Conservation (phyloP, 1,284 basidiomycete genomes). For the Veloboletus limbatus region DNA sequence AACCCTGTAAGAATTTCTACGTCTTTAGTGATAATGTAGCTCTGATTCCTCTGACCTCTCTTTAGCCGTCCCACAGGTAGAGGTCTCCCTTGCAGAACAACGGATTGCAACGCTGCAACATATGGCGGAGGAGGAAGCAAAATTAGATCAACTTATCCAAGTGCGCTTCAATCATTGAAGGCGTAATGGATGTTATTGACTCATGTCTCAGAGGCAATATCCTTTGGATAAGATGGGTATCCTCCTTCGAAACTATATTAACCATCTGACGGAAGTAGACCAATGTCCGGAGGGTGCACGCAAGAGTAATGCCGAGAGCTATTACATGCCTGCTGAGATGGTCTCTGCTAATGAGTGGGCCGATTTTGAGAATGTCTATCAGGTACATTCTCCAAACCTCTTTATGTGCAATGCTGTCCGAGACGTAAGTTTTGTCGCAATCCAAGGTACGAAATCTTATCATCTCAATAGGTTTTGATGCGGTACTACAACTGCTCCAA, state of each 20-base stretch:
- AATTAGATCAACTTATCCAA: slow-evolving; percentile 10
- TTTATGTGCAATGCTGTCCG: slow-evolving; percentile 79
- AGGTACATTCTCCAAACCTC: slow-evolving; percentile 85
- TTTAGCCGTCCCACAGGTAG: slow-evolving; percentile 66
- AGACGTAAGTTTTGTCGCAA: slow-evolving; percentile 49
- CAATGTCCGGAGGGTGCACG: slow-evolving; percentile 35
- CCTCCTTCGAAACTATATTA: slow-evolving; percentile 61
- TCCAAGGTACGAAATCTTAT: slow-evolving; percentile 6
- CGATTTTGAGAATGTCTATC: slow-evolving; percentile 88
- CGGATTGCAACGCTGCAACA: slow-evolving; percentile 53
- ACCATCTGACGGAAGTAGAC: slow-evolving; percentile 50
- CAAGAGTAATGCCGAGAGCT: slow-evolving; percentile 39
- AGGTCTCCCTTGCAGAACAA: slow-evolving; percentile 59
- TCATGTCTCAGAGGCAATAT: slow-evolving; percentile 26
- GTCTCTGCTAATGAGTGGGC: slow-evolving; percentile 72
- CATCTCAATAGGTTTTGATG: slow-evolving; percentile 62
- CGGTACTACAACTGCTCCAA: slow-evolving; percentile 89
- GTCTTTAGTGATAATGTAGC: slow-evolving; percentile 6
- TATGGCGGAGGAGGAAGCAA: slow-evolving; percentile 25
- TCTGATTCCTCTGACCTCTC: not conserved
- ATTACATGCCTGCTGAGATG: slow-evolving; percentile 65
- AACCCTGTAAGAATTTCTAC: slow-evolving; percentile 54
- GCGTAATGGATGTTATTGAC: slow-evolving; percentile 1
- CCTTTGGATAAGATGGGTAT: slow-evolving; percentile 50
- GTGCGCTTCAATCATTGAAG: slow-evolving; percentile 12